phyloP scores from a whole-genome alignment of 257 asterid genomes.

The Solanum chmielewskii region DNA sequence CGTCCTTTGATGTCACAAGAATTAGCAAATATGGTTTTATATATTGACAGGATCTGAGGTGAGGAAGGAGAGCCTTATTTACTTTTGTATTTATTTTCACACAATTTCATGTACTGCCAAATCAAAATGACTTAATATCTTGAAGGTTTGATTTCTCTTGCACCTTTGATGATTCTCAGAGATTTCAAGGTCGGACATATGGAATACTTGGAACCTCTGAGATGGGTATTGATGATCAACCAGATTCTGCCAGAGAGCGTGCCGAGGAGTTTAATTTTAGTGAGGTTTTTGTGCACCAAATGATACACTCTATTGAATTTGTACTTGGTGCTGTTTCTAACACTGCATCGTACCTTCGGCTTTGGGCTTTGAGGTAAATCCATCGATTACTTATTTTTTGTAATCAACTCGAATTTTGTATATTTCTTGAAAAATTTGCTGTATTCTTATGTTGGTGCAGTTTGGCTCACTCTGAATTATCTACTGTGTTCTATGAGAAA shows the following conservation, averaged over 20 bases:
- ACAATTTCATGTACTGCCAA: background rate
- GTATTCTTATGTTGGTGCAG: constrained; percentile 22
- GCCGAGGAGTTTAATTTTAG: constrained; percentile 71
- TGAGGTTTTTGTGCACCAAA: constrained; percentile 91
- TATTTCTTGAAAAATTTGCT: background rate
- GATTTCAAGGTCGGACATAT: constrained; percentile 84
- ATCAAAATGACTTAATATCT: background rate
- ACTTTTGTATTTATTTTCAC: background rate
- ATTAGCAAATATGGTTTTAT: background rate
- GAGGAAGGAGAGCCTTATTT: background rate
- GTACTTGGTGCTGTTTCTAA: constrained; percentile 94
- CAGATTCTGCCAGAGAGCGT: constrained; percentile 50
- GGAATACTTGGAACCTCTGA: constrained; percentile 75
- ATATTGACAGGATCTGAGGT: background rate
- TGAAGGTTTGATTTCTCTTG: background rate
- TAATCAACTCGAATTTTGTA: background rate
- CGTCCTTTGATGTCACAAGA: background rate
- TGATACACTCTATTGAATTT: constrained; percentile 89
- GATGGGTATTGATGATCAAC: constrained; percentile 48
- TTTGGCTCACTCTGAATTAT: constrained; percentile 88
- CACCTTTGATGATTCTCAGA: constrained; percentile 23
- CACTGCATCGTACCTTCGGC: constrained; percentile 89
- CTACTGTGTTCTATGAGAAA: constrained; percentile 88
- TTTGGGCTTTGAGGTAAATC: constrained; percentile 84
- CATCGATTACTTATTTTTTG: background rate